Evolutionary conservation across 257 asterid species (phyloP), one percentile per base, ranked within the genome.

Genomic region (Parsonsia alboflavescens): DNA sequence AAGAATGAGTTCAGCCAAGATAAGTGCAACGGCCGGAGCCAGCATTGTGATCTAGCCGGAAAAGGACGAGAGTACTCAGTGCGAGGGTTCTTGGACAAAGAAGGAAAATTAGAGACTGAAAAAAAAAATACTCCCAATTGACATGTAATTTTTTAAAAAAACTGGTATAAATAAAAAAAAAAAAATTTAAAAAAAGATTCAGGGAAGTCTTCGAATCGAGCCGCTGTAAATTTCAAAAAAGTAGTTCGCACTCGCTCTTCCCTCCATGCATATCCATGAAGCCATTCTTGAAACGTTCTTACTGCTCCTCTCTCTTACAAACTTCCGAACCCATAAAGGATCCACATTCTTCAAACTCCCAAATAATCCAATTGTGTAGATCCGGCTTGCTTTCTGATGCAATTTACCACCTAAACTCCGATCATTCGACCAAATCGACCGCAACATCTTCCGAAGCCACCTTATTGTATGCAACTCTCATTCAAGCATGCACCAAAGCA

Each of bases 401-500:
- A 76, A 75, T 88, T 73, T 57, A 68, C 16, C 87, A 80, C 83
- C 88, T 87, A 74, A 75, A 72, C 74, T 85, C 86, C 28, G 52
- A 70, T 73, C 77, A 24, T 5, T 33, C 49, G 6, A 50, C 48
- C 15, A 45, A 69, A 49, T 57, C 21, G 53, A 21, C 46, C 39
- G 56, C 58, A 44, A 15, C 15, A 16, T 48, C 75, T 41, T 72
- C 74, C 52, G 15, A 48, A 21, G 5, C 65, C 53, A 46, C 97
- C 41, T 73, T 87, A 33, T 9, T 84, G 1, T 89, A 85, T 54
- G 96, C 97, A 53, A 68, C 82, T 24, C 59, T 88, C 15, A 46
- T 89, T 13, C 97, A 92, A 73, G 82, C 89, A 66, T 84, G 87
- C 80, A 85, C 84, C 50, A 86, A 82, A 68, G 81, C 86, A 2